Base-by-base conservation (phyloP, 1,284 basidiomycete species). In the Butyriboletus appendiculatus region DNA sequence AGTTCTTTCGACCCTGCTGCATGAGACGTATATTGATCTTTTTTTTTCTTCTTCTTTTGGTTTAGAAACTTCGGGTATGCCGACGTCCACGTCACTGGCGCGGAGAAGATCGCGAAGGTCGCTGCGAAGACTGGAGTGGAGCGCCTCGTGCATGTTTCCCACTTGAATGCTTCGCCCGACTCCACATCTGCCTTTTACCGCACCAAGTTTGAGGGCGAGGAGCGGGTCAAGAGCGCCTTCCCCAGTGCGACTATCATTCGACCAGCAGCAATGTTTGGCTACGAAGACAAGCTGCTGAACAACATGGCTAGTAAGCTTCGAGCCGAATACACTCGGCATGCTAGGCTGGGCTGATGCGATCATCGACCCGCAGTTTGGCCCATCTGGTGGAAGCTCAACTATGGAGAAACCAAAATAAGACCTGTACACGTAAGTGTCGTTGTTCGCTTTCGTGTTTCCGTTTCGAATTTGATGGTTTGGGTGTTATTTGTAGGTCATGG, bases 311-410 rank as follows among this genome's bases (percentile, higher is more conserved):
- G 93, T 94, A 71, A 74, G 89, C 33, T 82, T 39, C 24, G 41
- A 37, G 18, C 48, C 46, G 48, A 35, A 45, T 35, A 22, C 45
- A 38, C 33, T 38, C 32, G 53, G 53, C 43, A 42, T 48, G n/a
- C 34, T 58, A 18, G 20, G 46, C 57, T 44, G 34, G 48, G 48
- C 54, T 59, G 45, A 62, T 57, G 41, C 49, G 59, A 66, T 70
- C 67, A 53, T 75, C 62, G 57, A 66, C 73, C 7, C 28, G 40
- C 59, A 72, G 93, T 84, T 63, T 96, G 89, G 82, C 91, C 96
- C n/a, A 88, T 94, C 61, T 90, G 92, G 78, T 98, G 90, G 93
- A 91, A 92, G 70, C 81, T 98, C 60, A 99, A 98, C 79, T 75
- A 90, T 64, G 92, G 86, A 47, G 75, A 89, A 71, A 96, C 96